Percentiles rank a stretch among this genome's conserved stretches.
phyloP scores from a whole-genome alignment of 1,284 basidiomycete species.

The Porodaedalea pini region DNA sequence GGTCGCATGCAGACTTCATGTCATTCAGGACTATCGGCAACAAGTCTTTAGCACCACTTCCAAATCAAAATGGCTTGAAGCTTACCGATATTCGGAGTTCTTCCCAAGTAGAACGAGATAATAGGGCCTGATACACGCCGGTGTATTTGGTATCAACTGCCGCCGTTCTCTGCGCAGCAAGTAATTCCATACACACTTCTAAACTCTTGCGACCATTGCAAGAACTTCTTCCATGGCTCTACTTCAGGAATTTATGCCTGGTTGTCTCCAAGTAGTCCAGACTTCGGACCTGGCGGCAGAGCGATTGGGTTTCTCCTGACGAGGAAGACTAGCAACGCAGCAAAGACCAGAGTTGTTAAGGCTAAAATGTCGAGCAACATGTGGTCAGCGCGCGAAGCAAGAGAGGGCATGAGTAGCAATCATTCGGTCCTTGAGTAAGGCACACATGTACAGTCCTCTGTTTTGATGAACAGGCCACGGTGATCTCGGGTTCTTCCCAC shows the following conservation, averaged over 20 bases:
- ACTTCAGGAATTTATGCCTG: not conserved
- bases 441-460: too few relatives aligned
- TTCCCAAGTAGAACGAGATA: conserved; percentile 7
- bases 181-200: not conserved
- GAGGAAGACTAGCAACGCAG: too few relatives aligned
- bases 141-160: not conserved
- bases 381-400: too few relatives aligned
- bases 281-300: conserved; percentile 4
- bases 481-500: too few relatives aligned
- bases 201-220: not conserved
- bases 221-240: conserved; percentile 1
- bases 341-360: too few relatives aligned
- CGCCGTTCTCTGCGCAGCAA: not conserved
- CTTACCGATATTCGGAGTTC: conserved; percentile 8
- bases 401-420: too few relatives aligned
- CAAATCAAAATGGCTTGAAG: not conserved
- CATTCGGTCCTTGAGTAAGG: too few relatives aligned
- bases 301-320: not conserved
- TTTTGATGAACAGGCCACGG: too few relatives aligned
- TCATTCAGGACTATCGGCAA: conserved; percentile 31
- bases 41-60: not conserved
- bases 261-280: conserved; percentile 8
- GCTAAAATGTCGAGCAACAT: too few relatives aligned
- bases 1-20: conserved; percentile 31
- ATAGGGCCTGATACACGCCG: conserved; percentile 1